Evolutionary conservation across 2,329 filamentous ascomycete genomes (phyloP).

Genomic region (Neonectria neomacrospora): DNA sequence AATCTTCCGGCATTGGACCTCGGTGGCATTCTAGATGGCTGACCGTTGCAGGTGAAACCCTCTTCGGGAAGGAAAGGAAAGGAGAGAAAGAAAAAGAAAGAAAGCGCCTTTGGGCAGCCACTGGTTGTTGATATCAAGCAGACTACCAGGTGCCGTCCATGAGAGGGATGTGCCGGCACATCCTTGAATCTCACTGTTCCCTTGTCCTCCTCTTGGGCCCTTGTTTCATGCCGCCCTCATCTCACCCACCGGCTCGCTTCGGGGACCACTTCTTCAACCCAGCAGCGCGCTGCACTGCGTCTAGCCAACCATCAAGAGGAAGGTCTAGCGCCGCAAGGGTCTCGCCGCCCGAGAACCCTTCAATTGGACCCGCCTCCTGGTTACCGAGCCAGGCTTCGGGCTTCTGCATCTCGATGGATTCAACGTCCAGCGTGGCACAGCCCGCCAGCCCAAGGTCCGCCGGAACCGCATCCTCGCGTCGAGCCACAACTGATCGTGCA

Average conservation of each 20-base stretch:
- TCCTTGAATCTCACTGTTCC: background rate
- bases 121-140: slow-evolving; percentile 10
- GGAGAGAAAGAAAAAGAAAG: too few relatives aligned
- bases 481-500: slow-evolving; percentile 35
- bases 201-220: slow-evolving; percentile 13
- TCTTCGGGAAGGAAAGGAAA: background rate
- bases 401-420: slow-evolving; percentile 32
- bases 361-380: slow-evolving; percentile 21
- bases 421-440: slow-evolving; percentile 36
- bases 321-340: slow-evolving; percentile 30
- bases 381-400: slow-evolving; percentile 25
- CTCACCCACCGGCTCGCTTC: slow-evolving; percentile 33
- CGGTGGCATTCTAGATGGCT: background rate
- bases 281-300: slow-evolving; percentile 28
- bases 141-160: background rate
- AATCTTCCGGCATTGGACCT: background rate
- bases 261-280: slow-evolving; percentile 26
- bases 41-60: background rate
- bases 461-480: slow-evolving; percentile 22
- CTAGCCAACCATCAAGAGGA: slow-evolving; percentile 35
- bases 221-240: slow-evolving; percentile 23
- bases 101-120: background rate
- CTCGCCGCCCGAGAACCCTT: slow-evolving; percentile 22
- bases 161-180: slow-evolving; percentile 9
- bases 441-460: slow-evolving; percentile 32